These are phyloP conservation scores for Hyparrhenia diplandra DNA, from an alignment of 176 grass and related monocot genomes.

Conservation along the genomic window DNA sequence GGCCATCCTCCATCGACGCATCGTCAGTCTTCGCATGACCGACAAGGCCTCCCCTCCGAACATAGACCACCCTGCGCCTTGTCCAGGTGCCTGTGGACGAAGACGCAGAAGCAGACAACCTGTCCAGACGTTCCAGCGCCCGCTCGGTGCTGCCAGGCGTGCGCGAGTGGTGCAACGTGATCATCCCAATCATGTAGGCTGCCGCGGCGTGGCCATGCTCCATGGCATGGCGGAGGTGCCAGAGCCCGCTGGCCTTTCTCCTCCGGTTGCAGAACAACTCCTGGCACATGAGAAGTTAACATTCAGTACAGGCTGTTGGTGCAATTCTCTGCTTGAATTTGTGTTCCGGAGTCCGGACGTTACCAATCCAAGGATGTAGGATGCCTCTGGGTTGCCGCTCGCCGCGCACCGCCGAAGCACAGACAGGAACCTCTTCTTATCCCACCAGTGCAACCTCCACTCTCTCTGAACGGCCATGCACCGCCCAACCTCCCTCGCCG, in stretches of 20 bases:
- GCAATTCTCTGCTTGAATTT: not conserved
- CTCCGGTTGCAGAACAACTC: slow-evolving; percentile 34
- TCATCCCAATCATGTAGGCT: slow-evolving; percentile 33
- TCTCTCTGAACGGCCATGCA: slow-evolving; percentile 42
- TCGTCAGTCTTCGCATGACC: slow-evolving; percentile 21
- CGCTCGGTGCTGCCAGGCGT: not conserved
- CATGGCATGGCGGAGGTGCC: slow-evolving; percentile 25
- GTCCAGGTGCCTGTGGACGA: not conserved
- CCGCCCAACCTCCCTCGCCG: slow-evolving; percentile 26
- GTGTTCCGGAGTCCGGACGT: not conserved
- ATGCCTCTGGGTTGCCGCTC: slow-evolving; percentile 33
- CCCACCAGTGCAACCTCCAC: slow-evolving; percentile 45
- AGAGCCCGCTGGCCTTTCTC: slow-evolving; percentile 17
- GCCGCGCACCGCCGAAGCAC: slow-evolving; percentile 32
- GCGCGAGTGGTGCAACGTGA: slow-evolving; percentile 10
- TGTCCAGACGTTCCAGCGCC: slow-evolving; percentile 3
- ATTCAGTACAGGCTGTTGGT: not conserved
- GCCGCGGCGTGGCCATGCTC: slow-evolving; percentile 15
- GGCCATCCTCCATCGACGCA: slow-evolving; percentile 24
- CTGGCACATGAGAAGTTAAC: not conserved
- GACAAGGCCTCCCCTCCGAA: slow-evolving; percentile 28
- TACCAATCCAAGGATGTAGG: slow-evolving; percentile 47
- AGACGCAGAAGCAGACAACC: not conserved
- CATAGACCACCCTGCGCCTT: not conserved
- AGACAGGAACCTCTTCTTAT: slow-evolving; percentile 30